A percentile compares a stretch with the other conserved stretches of the same genome.
Evolutionary conservation across 2,329 filamentous ascomycete species (phyloP).

Genomic region (Daldinia sp.): DNA sequence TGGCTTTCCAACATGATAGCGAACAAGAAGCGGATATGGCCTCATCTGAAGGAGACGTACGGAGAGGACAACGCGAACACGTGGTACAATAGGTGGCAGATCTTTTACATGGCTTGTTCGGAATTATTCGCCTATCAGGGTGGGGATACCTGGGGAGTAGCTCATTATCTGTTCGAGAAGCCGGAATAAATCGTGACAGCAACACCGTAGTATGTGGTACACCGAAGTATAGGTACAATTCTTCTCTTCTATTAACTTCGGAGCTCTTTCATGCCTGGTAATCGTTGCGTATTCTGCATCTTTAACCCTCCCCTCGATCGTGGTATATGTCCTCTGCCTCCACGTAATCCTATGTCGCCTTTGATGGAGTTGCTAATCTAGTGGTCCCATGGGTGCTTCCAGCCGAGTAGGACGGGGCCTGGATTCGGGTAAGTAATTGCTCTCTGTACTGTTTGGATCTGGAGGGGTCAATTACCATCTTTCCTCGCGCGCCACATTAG

Average conservation of each 20-base stretch:
- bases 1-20: conserved; percentile 72
- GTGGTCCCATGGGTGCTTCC: conserved; percentile 98
- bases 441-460: conserved; percentile 20
- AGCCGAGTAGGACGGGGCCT: conserved; percentile 85
- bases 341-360: conserved; percentile 2
- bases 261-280: conserved; percentile 6
- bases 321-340: conserved; percentile 12
- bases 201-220: conserved; percentile 34
- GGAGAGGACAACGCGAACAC: conserved; percentile 68
- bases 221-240: conserved; percentile 21
- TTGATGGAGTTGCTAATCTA: conserved; percentile 58
- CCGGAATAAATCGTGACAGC: conserved; percentile 30
- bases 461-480: conserved; percentile 73
- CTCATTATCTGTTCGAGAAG: conserved; percentile 76
- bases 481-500: conserved; percentile 97
- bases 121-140: conserved; percentile 75
- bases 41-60: conserved; percentile 73
- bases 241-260: conserved; percentile 25
- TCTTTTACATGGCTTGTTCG: conserved; percentile 78
- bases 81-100: conserved; percentile 79
- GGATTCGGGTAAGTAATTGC: conserved; percentile 42
- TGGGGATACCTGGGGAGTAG: conserved; percentile 76
- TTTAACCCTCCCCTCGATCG: conserved; percentile 12
- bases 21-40: conserved; percentile 72
- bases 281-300: conserved; percentile 16